Evolutionary conservation across 2,329 filamentous ascomycete species (phyloP).

Genomic region (Stagonosporopsis cucurbitacearum): DNA sequence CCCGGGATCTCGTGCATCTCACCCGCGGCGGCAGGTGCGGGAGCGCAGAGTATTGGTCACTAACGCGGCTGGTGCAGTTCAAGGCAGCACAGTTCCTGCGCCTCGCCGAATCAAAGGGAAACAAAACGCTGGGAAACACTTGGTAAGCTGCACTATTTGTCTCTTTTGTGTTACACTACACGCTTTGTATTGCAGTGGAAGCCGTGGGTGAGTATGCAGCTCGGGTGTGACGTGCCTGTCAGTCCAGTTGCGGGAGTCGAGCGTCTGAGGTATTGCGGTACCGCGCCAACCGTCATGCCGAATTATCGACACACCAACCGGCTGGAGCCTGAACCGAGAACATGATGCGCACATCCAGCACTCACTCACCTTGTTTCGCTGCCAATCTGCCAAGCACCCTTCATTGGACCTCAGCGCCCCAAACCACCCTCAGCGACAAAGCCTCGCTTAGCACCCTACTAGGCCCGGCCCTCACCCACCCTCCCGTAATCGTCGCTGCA

Average conservation of each 20-base stretch:
- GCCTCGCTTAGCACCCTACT: conserved; percentile 35
- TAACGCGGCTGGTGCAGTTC: conserved; percentile 64
- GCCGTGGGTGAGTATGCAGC: conserved; percentile 13
- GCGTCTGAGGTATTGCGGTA: background rate
- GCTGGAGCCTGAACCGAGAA: conserved; percentile 33
- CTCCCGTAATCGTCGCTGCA: conserved; percentile 11
- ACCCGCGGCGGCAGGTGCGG: conserved; percentile 35
- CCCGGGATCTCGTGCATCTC: conserved; percentile 9
- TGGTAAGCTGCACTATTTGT: conserved; percentile 68
- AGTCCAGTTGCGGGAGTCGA: background rate
- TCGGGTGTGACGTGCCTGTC: conserved; percentile 19
- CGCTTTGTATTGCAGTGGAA: background rate
- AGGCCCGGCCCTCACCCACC: conserved; percentile 22
- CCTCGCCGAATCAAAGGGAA: conserved; percentile 84
- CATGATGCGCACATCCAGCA: conserved; percentile 18
- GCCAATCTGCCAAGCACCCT: conserved; percentile 39
- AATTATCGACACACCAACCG: conserved; percentile 30
- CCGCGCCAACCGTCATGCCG: conserved; percentile 24
- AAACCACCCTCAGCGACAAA: background rate
- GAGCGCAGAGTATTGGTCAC: conserved; percentile 8
- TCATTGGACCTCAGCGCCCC: conserved; percentile 38
- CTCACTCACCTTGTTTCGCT: conserved; percentile 39
- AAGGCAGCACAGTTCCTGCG: conserved; percentile 89
- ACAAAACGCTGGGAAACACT: conserved; percentile 89
- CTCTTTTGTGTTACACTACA: conserved; percentile 18